These are phyloP conservation scores for Erysimum cheiranthoides DNA, from an alignment of 345 rosid species.

Conservation along the genomic window DNA sequence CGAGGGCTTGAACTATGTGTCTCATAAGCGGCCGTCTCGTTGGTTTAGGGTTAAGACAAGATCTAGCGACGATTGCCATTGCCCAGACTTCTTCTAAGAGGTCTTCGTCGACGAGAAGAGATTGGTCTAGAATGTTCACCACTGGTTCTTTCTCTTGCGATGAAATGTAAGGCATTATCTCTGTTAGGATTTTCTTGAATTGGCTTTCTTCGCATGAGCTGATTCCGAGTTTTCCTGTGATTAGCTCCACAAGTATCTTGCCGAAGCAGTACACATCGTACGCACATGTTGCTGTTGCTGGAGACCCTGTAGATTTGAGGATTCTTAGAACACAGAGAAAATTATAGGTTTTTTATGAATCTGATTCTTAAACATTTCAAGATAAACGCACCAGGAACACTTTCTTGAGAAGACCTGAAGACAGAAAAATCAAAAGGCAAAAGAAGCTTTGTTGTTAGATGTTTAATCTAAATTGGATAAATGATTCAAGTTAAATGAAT, in stretches of 20 bases:
- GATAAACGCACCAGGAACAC: constrained; percentile 36
- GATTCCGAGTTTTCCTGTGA: constrained; percentile 90
- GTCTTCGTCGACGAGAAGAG: constrained; percentile 85
- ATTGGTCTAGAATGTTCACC: constrained; percentile 79
- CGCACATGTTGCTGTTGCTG: constrained; percentile 57
- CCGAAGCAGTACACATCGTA: constrained; percentile 94
- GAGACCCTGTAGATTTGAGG: constrained; percentile 49
- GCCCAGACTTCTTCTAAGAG: constrained; percentile 98
- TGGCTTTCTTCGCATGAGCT: constrained; percentile 65
- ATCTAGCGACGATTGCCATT: constrained; percentile 88
- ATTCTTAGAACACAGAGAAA: not conserved
- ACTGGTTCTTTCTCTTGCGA: constrained; percentile 73
- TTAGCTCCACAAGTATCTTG: constrained; percentile 80
- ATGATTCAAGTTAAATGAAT: not conserved
- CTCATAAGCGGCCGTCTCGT: constrained; percentile 79
- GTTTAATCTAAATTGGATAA: not conserved
- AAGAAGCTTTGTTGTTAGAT: constrained; percentile 26
- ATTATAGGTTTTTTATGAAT: not conserved
- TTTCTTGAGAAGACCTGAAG: constrained; percentile 42
- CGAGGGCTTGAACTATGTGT: constrained; percentile 85
- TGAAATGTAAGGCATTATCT: constrained; percentile 64
- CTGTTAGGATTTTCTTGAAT: constrained; percentile 63
- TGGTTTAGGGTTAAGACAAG: constrained; percentile 91
- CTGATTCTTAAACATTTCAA: not conserved
- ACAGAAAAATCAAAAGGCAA: not conserved